phyloP scores from a whole-genome alignment of 805 yeast genomes.

The Candida succiphila region DNA sequence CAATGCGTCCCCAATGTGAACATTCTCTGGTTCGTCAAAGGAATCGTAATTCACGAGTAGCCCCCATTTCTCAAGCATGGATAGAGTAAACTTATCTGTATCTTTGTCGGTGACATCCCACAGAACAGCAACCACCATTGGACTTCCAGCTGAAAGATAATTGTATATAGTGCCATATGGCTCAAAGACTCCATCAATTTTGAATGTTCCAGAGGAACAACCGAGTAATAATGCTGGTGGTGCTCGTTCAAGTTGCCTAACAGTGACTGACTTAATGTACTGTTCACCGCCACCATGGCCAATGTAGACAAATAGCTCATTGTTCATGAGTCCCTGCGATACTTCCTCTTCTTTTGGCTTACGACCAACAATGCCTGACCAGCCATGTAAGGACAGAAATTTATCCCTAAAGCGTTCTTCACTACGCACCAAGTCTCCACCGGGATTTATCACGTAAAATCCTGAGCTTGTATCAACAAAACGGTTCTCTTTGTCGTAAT shows the following conservation, averaged over 20 bases:
- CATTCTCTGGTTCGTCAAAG: slow-evolving; percentile 3
- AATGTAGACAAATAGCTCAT: slow-evolving; percentile 58
- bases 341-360: slow-evolving; percentile 53
- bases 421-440: slow-evolving; percentile 63
- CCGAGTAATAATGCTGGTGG: slow-evolving; percentile 73
- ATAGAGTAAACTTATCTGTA: slow-evolving; percentile 66
- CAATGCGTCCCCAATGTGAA: slow-evolving; percentile 47
- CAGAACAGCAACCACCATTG: slow-evolving; percentile 72
- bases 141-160: slow-evolving; percentile 73
- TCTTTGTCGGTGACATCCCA: slow-evolving; percentile 99
- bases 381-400: slow-evolving; percentile 29
- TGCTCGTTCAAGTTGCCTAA: slow-evolving; percentile 32
- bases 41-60: slow-evolving; percentile 26
- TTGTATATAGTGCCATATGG: slow-evolving; percentile 71
- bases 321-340: slow-evolving; percentile 26
- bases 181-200: slow-evolving; percentile 48
- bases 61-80: slow-evolving; percentile 61
- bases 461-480: slow-evolving; percentile 23
- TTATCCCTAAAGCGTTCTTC: slow-evolving; percentile 42
- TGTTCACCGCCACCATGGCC: slow-evolving; percentile 99
- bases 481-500: slow-evolving; percentile 2
- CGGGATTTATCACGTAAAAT: slow-evolving; percentile 71
- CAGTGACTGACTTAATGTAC: slow-evolving; percentile 45
- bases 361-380: slow-evolving; percentile 45
- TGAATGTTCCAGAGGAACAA: slow-evolving; percentile 76